Conservation (phyloP, 1,139 yeast species). For the Pichia sp. region DNA sequence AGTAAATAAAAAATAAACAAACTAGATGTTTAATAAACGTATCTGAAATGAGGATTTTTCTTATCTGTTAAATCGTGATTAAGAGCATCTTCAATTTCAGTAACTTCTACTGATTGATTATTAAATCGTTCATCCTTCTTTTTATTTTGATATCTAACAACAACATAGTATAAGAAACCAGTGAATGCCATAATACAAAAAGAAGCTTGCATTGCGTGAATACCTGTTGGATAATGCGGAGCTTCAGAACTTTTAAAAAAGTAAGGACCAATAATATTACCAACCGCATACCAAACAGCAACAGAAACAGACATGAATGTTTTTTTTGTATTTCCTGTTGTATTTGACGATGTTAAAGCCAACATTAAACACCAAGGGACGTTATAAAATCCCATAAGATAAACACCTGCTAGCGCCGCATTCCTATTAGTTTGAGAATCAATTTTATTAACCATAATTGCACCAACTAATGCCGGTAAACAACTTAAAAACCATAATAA, state of each 20-base stretch:
- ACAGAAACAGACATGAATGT: constrained; percentile 31
- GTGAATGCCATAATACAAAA: constrained; percentile 27
- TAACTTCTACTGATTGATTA: constrained; percentile 7
- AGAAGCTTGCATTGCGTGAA: constrained; percentile 39
- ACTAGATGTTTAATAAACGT: constrained; percentile 20
- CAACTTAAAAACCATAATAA: constrained; percentile 7
- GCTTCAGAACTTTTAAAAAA: constrained; percentile 49
- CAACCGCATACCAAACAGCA: constrained; percentile 58
- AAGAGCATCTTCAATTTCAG: constrained; percentile 30
- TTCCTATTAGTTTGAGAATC: constrained; percentile 39
- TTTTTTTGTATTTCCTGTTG: constrained; percentile 9
- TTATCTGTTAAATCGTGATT: constrained; percentile 63
- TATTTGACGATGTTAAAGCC: constrained; percentile 8
- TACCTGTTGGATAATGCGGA: constrained; percentile 47
- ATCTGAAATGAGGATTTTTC: constrained; percentile 60
- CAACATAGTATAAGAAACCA: constrained; percentile 24
- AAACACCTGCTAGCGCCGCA: constrained; percentile 20
- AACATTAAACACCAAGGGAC: constrained; percentile 10
- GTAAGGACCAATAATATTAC: constrained; percentile 63
- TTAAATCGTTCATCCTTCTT: constrained; percentile 26
- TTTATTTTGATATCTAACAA: constrained; percentile 29
- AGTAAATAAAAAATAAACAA: neutral
- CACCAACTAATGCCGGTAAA: constrained; percentile 17
- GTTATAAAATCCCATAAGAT: constrained; percentile 10
- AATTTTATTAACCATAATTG: constrained; percentile 8